Evolutionary conservation across 2,329 filamentous ascomycete genomes (phyloP).

Genomic region (Aspergillus pseudoviridinutans): DNA sequence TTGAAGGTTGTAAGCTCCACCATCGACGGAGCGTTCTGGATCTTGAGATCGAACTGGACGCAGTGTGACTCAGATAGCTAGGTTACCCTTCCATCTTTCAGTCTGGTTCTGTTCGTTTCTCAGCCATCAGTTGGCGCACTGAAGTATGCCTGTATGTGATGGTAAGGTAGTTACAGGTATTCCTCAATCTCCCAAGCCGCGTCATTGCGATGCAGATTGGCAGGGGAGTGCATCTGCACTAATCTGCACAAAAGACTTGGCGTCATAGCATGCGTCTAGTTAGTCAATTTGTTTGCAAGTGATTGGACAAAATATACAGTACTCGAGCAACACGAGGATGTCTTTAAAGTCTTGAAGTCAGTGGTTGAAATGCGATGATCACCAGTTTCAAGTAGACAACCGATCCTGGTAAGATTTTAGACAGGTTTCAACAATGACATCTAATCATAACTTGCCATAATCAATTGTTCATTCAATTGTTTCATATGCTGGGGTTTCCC

Average conservation of each 20-base stretch:
- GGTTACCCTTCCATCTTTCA: background rate
- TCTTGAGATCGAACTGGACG: background rate
- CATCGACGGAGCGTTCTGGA: background rate
- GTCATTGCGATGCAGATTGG: constrained; percentile 1
- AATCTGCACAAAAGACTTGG: constrained; percentile 1
- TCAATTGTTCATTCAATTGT: background rate
- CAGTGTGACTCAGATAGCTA: background rate
- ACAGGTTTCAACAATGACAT: background rate
- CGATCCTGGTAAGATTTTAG: background rate
- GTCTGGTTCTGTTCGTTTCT: background rate
- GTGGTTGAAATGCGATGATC: background rate
- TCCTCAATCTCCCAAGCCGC: constrained; percentile 6
- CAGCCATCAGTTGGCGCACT: background rate
- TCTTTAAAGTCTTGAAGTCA: too few species aligned
- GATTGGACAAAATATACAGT: background rate
- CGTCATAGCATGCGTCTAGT: background rate
- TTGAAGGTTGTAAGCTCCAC: constrained; percentile 9
- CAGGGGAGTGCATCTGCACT: background rate
- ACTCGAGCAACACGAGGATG: background rate
- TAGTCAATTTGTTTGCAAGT: background rate
- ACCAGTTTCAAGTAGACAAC: background rate
- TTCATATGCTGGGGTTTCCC: background rate
- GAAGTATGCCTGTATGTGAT: background rate
- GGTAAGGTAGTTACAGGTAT: background rate
- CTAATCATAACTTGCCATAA: background rate